Base-by-base conservation (phyloP, 441 rosid genomes). In the Macaranga tanarius region DNA sequence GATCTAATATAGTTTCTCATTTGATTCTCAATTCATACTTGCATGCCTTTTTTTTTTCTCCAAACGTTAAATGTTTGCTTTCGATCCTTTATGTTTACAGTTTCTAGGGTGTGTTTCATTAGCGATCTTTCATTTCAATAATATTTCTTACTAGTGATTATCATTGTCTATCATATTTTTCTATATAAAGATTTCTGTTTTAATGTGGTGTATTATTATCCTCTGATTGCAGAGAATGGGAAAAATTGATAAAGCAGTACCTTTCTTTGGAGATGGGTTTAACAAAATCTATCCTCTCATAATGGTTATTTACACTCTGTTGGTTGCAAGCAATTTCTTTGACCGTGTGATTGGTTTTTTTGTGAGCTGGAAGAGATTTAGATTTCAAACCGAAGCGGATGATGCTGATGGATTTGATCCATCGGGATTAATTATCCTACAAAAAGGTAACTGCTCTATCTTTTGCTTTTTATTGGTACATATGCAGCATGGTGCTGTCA, bases 281-380 rank as follows among this genome's bases (percentile, higher is more conserved):
- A 93, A 93, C 83, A 89, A 85, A 80, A 96, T 96, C 31, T 96
- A 92, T 84, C 99, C 99, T 19, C 97, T 96, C 74, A 84, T 96
- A 71, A 96, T 96, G 98, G 99, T 96, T 84, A 75, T 90, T 42
- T 96, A 92, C 83, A 93, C 99, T 47, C 70, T 93, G 67, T 78
- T 95, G 85, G 93, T 96, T 71, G 97, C 95, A 54, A 87, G 98
- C 90, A 96, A 92, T 80, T 96, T 96, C 83, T 93, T 92, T 75
- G 90, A 89, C 75, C 95, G 92, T 59, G 84, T 96, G 70, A 87
- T 93, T 72, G 86, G 78, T 77, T 96, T 92, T 87, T 90, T 96
- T 57, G 99, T 98, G 77, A 90, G 87, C 86, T 96, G 98, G 98
- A 93, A 90, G 88, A 80, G 89, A 81, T 87, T 90, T 77, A 82